Evolutionary conservation across 169 alveolate genomes (phyloP), one percentile per base, ranked within the genome.

Genomic region (Plasmodium gaboni): DNA sequence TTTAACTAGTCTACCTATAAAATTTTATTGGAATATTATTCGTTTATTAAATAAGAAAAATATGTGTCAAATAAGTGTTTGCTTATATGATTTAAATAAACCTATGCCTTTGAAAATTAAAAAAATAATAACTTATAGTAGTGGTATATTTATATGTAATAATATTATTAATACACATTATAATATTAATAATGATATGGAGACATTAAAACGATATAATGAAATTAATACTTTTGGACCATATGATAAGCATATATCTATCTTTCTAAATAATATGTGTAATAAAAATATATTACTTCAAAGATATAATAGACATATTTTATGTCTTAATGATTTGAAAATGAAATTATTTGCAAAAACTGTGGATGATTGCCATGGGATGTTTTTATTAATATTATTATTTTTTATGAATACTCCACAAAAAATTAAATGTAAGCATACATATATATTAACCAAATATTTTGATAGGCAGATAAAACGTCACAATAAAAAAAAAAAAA

Each of bases 321-420:
- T 86, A 15, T 86, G 92, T 64, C 48, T 86, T 13, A 69, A 86
- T 67, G 76, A 86, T 46, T 53, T 86, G 10, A 86, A 86, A 38
- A 86, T 86, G 92, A 86, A 86, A 53, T 74, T 86, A 9, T 71
- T 86, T 86, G 92, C 92, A 1, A 86, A 86, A 71, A 86, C 92
- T 0, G 10, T 86, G 22, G 87, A 86, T 38, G 64, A 86, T 64
- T 86, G 92, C 12, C 87, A 69, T 2, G 92, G 92, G 0, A 86
- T 86, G 92, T 86, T 86, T 38, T 65, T 86, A 22, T 44, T 86
- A 46, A 63, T 64, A 26, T 57, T 86, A 38, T 46, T 86, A 6
- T 72, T 86, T 26, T 86, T 86, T 19, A 86, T 86, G 15, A 86
- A 86, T 32, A 48, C 57, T 2, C 92, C 92, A 5, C 78, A 86